These are phyloP conservation scores for Paratinospora sagittata DNA, from an alignment of 164 flowering plant species.

Conservation along the genomic window DNA sequence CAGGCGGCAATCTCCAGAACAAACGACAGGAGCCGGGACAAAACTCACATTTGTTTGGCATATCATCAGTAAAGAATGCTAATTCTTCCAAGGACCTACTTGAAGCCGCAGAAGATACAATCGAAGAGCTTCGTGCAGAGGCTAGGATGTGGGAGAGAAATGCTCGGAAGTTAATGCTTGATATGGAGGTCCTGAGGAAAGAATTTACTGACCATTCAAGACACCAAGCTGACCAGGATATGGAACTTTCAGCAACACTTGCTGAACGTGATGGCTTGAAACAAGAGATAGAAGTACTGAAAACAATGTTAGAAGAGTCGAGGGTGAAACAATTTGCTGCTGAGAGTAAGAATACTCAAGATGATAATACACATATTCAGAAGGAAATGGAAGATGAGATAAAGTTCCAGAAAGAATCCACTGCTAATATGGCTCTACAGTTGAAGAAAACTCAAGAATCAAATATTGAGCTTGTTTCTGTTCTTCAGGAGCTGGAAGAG, in stretches of 20 bases:
- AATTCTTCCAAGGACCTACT: constrained; percentile 45
- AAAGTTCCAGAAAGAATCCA: constrained; percentile 51
- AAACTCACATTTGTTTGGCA: constrained; percentile 15
- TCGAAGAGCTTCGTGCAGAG: constrained; percentile 61
- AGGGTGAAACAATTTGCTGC: constrained; percentile 21
- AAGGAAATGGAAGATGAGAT: constrained; percentile 61
- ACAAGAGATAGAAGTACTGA: constrained; percentile 50
- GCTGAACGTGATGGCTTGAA: constrained; percentile 56
- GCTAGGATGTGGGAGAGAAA: constrained; percentile 86
- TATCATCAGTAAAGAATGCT: constrained; percentile 30
- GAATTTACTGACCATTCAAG: constrained; percentile 56
- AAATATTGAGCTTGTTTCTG: constrained; percentile 73
- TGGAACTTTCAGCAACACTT: constrained; percentile 60
- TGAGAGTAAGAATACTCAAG: constrained; percentile 27
- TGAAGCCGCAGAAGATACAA: constrained; percentile 64
- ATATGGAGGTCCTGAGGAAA: constrained; percentile 50
- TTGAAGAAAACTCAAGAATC: constrained; percentile 71
- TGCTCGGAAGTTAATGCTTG: constrained; percentile 58
- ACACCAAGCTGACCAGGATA: constrained; percentile 36
- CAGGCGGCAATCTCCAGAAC: constrained; percentile 25
- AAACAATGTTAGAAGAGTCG: constrained; percentile 33
- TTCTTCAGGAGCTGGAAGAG: constrained; percentile 81
- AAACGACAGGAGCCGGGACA: constrained; percentile 21
- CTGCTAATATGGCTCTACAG: constrained; percentile 50
- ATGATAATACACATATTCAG: constrained; percentile 22